Conservation (phyloP, 2,329 filamentous ascomycete species). For the Setomelanomma holmii region DNA sequence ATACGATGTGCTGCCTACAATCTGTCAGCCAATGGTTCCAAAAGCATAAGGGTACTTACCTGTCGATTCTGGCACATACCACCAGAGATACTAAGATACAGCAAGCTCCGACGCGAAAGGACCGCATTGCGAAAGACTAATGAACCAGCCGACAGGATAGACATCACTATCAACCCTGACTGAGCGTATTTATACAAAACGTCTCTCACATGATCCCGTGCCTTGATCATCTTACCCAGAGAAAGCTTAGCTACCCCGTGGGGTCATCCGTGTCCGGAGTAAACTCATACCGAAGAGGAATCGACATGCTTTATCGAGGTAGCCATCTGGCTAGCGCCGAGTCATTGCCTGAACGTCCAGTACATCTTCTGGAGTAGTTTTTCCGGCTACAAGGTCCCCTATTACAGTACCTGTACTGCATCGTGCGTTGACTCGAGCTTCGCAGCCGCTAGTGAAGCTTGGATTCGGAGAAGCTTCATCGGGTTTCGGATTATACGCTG, state of each 20-base stretch:
- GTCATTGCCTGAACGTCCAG: neutral
- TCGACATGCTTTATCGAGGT: neutral
- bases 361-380: neutral
- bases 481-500: no score
- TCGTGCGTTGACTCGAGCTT: no score
- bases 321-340: neutral
- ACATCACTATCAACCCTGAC: no score
- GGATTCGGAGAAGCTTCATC: no score
- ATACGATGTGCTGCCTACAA: conserved; percentile 22
- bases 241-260: conserved; percentile 1
- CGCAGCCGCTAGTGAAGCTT: no score
- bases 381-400: no score
- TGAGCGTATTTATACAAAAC: neutral
- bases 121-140: neutral
- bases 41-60: conserved; percentile 7
- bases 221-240: neutral
- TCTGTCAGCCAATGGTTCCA: neutral
- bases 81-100: conserved; percentile 2
- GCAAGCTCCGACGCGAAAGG: neutral
- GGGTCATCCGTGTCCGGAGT: conserved; percentile 10
- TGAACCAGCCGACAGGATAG: no score
- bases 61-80: conserved; percentile 20
- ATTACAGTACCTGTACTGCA: no score
- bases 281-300: conserved; percentile 22
- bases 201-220: neutral